These are phyloP conservation scores for Penicillium oxalicum DNA, from an alignment of 2,329 filamentous ascomycete species.

Conservation along the genomic window DNA sequence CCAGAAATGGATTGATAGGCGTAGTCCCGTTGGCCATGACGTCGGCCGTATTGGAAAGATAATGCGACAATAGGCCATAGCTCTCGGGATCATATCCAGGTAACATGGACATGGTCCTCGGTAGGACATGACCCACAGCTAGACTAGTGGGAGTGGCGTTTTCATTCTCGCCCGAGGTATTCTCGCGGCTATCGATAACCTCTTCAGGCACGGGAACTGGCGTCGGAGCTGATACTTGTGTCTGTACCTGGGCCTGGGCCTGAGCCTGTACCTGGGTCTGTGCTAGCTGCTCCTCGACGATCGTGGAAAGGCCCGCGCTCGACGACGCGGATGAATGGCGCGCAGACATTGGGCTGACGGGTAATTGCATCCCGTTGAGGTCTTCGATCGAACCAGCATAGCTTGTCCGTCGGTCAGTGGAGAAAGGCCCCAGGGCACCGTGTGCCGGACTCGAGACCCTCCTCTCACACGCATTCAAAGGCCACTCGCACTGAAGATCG, in stretches of 20 bases:
- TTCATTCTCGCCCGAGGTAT: neutral
- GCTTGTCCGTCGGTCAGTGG: constrained; percentile 5
- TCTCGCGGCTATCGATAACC: neutral
- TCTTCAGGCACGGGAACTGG: neutral
- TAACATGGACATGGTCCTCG: constrained; percentile 25
- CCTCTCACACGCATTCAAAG: constrained; percentile 14
- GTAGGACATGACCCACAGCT: constrained; percentile 17
- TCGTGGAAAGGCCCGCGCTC: constrained; percentile 8
- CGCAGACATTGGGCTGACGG: constrained; percentile 8
- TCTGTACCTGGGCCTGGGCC: neutral
- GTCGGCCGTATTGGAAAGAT: constrained; percentile 41
- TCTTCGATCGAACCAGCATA: constrained; percentile 7
- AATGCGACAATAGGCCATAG: constrained; percentile 42
- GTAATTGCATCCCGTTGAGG: constrained; percentile 1
- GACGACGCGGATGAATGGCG: constrained; percentile 16
- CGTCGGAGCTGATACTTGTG: no score
- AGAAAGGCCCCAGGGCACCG: neutral
- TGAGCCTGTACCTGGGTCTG: neutral
- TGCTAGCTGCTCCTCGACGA: constrained; percentile 1
- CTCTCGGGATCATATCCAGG: constrained; percentile 26
- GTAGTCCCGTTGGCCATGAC: constrained; percentile 48
- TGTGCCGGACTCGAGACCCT: constrained; percentile 6
- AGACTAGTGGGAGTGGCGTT: constrained; percentile 1
- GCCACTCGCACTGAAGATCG: constrained; percentile 26
- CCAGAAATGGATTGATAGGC: constrained; percentile 43